Evolutionary conservation across 768 basidiomycete genomes (phyloP), one percentile per base, ranked within the genome.

Genomic region (Serpula lacrymans): DNA sequence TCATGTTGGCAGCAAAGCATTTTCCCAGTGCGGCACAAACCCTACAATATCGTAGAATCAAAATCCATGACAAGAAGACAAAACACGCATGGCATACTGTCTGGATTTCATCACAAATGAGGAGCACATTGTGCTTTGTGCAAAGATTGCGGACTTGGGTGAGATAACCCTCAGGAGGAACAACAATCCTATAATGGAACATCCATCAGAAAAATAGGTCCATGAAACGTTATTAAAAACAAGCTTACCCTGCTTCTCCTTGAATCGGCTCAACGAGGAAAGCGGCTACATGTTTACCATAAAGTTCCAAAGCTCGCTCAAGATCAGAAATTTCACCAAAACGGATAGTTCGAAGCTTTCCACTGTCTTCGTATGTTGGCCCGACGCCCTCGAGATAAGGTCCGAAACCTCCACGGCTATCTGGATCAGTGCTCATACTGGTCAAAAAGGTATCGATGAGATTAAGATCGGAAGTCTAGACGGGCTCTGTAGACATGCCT

Each of bases 81-180:
- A 4, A 21, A 18, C 7, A 39, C 8, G 6, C 11, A 31, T 14
- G 14, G 53, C 70, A 41, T 41, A 89, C 89, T 29, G 96, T 98
- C 65, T 99, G 96, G 47, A 99, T 93, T 63, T 99, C 96, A 51
- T 99, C 96, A 51, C 91, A 94, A 56, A 99, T 98, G 25, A 99
- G 71, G n/a, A 99, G 72, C 0, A 92, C 91, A 35, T 95, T 91
- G 65, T 94, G 80, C 63, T 88, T 79, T 69, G 86, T 87, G 76
- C 96, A 99, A 20, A 97, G 72, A 39, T 75, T 82, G 37, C 83
- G 82, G 20, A 84, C 84, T 49, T 80, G 67, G 22, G 76, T 59
- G 27, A 99, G 75, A 65, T 99, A 99, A 5, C 93, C 93, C 6
- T 75, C 72, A 1, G 85, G 82, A 0, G 96, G 96, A 9, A 98